phyloP scores from a whole-genome alignment of 768 basidiomycete species.

The Auricularia auricula-judae region DNA sequence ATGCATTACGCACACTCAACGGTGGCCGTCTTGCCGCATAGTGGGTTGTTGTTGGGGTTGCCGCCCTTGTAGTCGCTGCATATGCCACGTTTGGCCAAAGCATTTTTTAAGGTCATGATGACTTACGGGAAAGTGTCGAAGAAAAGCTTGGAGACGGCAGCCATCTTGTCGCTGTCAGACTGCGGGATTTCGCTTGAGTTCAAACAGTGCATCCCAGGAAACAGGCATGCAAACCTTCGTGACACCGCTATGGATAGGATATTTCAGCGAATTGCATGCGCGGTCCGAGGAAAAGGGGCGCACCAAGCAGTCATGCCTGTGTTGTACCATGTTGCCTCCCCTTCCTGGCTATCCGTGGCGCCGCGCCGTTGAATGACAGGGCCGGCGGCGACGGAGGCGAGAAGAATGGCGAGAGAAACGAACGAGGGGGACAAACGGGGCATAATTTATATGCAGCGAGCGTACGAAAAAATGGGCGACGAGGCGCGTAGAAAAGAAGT shows the following conservation, averaged over 20 bases:
- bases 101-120: not conserved
- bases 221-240: not conserved
- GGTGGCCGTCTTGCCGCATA: constrained; percentile 43
- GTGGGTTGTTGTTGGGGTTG: constrained; percentile 68
- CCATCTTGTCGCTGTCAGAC: constrained; percentile 39
- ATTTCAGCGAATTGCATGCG: not conserved
- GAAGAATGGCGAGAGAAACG: not conserved
- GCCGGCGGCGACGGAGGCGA: not conserved
- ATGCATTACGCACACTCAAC: constrained; percentile 7
- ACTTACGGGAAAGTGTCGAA: constrained; percentile 43
- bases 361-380: not conserved
- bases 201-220: no score
- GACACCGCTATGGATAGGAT: not conserved
- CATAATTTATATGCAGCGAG: not conserved
- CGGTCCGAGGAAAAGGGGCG: not conserved
- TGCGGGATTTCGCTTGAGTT: constrained; percentile 25
- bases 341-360: not conserved
- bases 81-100: not conserved
- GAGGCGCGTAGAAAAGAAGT: not conserved
- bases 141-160: constrained; percentile 42
- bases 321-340: not conserved
- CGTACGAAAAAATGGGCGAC: not conserved
- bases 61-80: not conserved
- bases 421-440: not conserved
- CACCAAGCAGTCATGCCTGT: not conserved